Percentiles rank a stretch among this genome's conserved stretches.
phyloP scores from a whole-genome alignment of 352 stramenopile genomes.

The Phytophthora agathidicida region DNA sequence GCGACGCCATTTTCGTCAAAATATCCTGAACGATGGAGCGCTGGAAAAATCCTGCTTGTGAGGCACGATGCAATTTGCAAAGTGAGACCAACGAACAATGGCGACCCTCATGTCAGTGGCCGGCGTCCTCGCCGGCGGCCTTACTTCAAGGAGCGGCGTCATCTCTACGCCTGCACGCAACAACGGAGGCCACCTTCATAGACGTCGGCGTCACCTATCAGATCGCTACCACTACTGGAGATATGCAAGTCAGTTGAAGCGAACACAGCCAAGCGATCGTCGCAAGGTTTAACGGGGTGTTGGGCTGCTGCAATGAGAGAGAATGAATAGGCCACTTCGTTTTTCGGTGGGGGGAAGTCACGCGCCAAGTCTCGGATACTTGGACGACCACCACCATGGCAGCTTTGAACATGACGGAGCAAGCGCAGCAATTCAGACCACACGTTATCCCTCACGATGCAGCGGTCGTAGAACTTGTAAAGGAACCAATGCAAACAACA shows the following conservation, averaged over 20 bases:
- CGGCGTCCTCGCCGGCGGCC: no score
- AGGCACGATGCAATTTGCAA: slow-evolving; percentile 10
- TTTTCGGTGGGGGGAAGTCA: not conserved
- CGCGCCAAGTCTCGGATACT: no score
- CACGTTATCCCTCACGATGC: no score
- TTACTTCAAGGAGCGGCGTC: slow-evolving; percentile 22
- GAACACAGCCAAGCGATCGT: not conserved
- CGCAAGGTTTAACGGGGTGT: no score
- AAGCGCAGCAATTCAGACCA: no score
- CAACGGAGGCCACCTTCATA: not conserved
- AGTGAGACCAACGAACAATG: slow-evolving; percentile 6
- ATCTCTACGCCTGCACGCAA: slow-evolving; percentile 14
- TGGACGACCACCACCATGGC: no score
- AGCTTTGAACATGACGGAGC: no score
- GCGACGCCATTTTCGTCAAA: slow-evolving; percentile 1
- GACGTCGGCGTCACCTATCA: not conserved
- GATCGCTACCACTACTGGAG: no score
- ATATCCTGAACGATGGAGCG: not conserved
- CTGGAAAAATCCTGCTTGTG: not conserved
- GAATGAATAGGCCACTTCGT: slow-evolving; percentile 4
- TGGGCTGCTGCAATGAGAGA: not conserved
- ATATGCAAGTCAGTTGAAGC: not conserved
- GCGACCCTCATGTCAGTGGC: no score
- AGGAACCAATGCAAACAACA: no score
- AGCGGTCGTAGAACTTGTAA: no score